phyloP scores from a whole-genome alignment of 2,329 filamentous ascomycete species.

The Diaporthe citrichinensis region DNA sequence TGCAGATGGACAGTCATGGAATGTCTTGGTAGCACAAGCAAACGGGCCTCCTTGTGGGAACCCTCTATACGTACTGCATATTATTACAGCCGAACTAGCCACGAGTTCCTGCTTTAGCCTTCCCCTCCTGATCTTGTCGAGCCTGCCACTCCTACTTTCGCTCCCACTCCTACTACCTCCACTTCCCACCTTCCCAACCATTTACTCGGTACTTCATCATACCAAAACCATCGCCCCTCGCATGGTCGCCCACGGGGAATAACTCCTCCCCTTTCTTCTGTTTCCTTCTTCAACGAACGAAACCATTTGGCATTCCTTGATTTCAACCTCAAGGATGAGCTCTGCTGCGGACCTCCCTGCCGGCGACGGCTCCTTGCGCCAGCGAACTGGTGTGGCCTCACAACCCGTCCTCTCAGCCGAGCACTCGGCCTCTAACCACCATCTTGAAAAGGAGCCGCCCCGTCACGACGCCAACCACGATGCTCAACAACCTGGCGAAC shows the following conservation, averaged over 20 bases:
- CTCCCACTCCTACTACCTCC: neutral
- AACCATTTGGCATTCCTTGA: conserved; percentile 35
- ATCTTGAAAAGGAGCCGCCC: conserved; percentile 19
- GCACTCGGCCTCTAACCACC: conserved; percentile 36
- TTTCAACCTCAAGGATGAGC: conserved; percentile 45
- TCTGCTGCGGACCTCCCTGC: conserved; percentile 42
- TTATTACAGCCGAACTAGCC: conserved; percentile 11
- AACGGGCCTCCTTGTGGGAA: neutral
- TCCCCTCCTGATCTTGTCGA: conserved; percentile 17
- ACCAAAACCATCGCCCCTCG: conserved; percentile 7
- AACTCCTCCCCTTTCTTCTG: conserved; percentile 13
- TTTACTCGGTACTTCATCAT: conserved; percentile 15
- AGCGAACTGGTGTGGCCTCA: conserved; percentile 23
- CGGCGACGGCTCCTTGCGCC: conserved; percentile 50
- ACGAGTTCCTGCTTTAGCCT: conserved; percentile 31
- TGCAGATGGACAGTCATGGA: conserved; percentile 14
- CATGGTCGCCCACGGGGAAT: conserved; percentile 25
- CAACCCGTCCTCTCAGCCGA: conserved; percentile 19
- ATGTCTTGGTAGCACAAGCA: neutral
- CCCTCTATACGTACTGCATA: neutral
- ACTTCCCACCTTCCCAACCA: neutral
- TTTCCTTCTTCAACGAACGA: conserved; percentile 35
- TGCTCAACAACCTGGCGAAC: conserved; percentile 20
- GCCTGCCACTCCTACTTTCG: neutral
- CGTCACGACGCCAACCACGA: conserved; percentile 35